These are phyloP conservation scores for Pseudofabraea citricarpa DNA, from an alignment of 2,329 filamentous ascomycete genomes.

Conservation along the genomic window DNA sequence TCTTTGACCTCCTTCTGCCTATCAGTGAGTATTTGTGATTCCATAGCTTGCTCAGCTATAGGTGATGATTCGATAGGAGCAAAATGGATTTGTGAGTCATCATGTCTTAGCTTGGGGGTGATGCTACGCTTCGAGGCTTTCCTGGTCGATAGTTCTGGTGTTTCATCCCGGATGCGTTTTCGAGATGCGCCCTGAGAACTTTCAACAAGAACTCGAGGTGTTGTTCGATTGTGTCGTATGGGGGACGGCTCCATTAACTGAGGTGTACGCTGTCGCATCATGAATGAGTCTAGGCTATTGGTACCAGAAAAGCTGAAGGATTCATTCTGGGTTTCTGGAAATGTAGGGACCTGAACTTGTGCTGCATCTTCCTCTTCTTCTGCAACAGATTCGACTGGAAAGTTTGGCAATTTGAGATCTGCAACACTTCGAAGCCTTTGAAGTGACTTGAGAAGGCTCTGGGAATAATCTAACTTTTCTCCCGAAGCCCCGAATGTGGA, in stretches of 20 bases:
- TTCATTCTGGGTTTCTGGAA: slow-evolving; percentile 33
- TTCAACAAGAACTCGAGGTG: slow-evolving; percentile 19
- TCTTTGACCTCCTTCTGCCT: slow-evolving; percentile 74
- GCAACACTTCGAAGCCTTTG: slow-evolving; percentile 52
- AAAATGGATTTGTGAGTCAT: slow-evolving; percentile 80
- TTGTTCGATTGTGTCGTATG: slow-evolving; percentile 9
- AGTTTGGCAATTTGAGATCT: slow-evolving; percentile 43
- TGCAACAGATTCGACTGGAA: slow-evolving; percentile 34
- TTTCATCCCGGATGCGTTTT: slow-evolving; percentile 20
- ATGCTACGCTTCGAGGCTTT: slow-evolving; percentile 28
- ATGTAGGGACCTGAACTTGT: slow-evolving; percentile 22
- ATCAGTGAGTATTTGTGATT: slow-evolving; percentile 74
- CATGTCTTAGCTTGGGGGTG: slow-evolving; percentile 61
- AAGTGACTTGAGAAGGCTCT: slow-evolving; percentile 57
- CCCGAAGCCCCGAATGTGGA: slow-evolving; percentile 57
- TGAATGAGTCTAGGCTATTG: slow-evolving; percentile 6
- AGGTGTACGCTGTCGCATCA: slow-evolving; percentile 8
- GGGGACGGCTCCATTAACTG: slow-evolving; percentile 3
- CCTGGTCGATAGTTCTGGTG: slow-evolving; percentile 29
- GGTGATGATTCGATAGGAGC: slow-evolving; percentile 60
- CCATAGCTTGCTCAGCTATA: slow-evolving; percentile 40
- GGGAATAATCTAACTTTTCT: slow-evolving; percentile 55
- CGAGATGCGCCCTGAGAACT: slow-evolving; percentile 2
- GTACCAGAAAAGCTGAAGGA: slow-evolving; percentile 8
- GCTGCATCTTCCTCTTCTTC: slow-evolving; percentile 25